phyloP scores from a whole-genome alignment of 306 rosid species.

The Inga leiocalycina region DNA sequence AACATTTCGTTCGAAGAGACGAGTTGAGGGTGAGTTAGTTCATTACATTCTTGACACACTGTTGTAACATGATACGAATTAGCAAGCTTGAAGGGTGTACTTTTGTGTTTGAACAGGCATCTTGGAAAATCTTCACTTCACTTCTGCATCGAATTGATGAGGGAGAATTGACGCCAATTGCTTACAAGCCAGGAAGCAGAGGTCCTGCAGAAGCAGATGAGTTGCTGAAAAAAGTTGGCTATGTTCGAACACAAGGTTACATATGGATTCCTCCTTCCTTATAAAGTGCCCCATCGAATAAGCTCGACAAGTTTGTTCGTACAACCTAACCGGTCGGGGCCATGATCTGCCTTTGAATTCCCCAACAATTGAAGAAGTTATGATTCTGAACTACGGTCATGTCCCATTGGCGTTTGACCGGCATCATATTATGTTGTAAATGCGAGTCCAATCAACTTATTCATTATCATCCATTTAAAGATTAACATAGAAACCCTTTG shows the following conservation, averaged over 20 bases:
- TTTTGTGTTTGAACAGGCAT: slow-evolving; percentile 56
- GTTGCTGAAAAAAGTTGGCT: slow-evolving; percentile 66
- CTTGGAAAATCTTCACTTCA: slow-evolving; percentile 92
- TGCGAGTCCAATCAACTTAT: neutral
- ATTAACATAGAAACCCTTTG: too few relatives aligned
- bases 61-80: neutral
- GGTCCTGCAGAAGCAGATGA: slow-evolving; percentile 80
- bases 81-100: neutral
- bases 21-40: slow-evolving; percentile 70
- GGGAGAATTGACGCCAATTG: slow-evolving; percentile 60
- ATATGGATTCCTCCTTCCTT: slow-evolving; percentile 88
- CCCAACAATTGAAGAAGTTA: neutral
- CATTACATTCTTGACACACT: slow-evolving; percentile 13
- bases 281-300: slow-evolving; percentile 27
- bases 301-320: neutral
- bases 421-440: too few relatives aligned
- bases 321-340: neutral
- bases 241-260: slow-evolving; percentile 81
- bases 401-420: neutral
- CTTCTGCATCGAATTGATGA: slow-evolving; percentile 77
- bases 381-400: neutral
- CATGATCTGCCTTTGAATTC: neutral
- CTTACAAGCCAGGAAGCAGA: slow-evolving; percentile 76
- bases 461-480: too few relatives aligned
- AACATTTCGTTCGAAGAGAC: slow-evolving; percentile 86